phyloP scores from a whole-genome alignment of 169 alveolate species.

The Babesia gibsoni region DNA sequence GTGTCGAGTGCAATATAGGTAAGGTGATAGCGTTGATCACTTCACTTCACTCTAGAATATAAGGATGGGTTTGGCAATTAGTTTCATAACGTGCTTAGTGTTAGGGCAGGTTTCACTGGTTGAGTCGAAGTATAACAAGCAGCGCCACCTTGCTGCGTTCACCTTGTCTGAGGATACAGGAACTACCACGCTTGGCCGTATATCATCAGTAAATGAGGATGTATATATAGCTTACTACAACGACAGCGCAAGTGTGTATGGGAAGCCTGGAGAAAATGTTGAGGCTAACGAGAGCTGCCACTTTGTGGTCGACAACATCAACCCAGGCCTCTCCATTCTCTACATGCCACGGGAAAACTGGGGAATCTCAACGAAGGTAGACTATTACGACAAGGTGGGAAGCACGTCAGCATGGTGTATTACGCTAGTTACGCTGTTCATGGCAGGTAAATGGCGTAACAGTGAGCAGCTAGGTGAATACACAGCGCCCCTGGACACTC shows the following conservation, averaged over 20 bases:
- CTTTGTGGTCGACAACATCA: conserved; percentile 8
- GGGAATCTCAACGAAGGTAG: background rate
- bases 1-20: no score
- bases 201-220: conserved; percentile 1
- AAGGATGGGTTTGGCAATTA: no score
- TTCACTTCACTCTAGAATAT: no score
- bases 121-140: no score
- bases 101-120: no score
- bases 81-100: no score
- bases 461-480: background rate
- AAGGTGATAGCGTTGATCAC: no score
- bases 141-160: conserved; percentile 23
- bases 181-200: background rate
- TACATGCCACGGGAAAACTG: background rate
- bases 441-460: background rate
- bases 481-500: background rate
- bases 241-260: background rate
- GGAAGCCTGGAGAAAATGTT: background rate
- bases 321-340: conserved; percentile 28
- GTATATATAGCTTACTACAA: conserved; percentile 16
- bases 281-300: background rate
- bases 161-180: background rate
- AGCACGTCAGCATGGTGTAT: conserved; percentile 15
- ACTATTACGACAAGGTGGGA: background rate
- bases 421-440: background rate